phyloP scores from a whole-genome alignment of 1,139 yeast species.

The Sugiyamaella novakii region DNA sequence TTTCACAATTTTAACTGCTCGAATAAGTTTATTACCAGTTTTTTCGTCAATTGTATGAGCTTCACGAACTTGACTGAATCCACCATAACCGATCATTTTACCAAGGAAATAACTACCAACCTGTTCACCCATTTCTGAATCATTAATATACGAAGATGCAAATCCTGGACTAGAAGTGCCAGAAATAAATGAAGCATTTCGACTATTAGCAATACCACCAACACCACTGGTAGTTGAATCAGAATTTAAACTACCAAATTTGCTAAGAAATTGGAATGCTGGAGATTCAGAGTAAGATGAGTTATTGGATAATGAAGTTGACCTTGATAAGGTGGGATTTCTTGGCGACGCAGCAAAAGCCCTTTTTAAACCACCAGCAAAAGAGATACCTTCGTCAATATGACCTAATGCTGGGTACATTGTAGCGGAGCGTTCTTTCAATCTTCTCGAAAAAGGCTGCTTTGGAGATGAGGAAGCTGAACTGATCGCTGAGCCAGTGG shows the following conservation, averaged over 20 bases:
- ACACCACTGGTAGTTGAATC: constrained; percentile 22
- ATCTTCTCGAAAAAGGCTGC: constrained; percentile 29
- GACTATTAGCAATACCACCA: constrained; percentile 19
- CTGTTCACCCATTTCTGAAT: constrained; percentile 54
- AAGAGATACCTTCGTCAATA: constrained; percentile 19
- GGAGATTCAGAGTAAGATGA: constrained; percentile 40
- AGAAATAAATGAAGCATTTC: constrained; percentile 15
- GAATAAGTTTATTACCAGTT: constrained; percentile 45
- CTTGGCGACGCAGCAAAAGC: constrained; percentile 13
- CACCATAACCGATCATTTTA: constrained; percentile 84
- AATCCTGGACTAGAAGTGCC: background rate
- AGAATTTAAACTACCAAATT: constrained; percentile 41
- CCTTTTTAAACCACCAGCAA: background rate
- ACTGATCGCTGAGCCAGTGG: constrained; percentile 11
- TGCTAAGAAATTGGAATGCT: constrained; percentile 46
- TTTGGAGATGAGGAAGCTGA: constrained; percentile 16
- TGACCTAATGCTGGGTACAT: constrained; percentile 28
- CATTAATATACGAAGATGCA: constrained; percentile 1
- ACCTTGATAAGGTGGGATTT: constrained; percentile 21
- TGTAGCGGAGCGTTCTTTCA: constrained; percentile 29
- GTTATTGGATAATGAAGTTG: constrained; percentile 27
- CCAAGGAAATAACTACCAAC: constrained; percentile 55
- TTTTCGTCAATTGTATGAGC: constrained; percentile 49
- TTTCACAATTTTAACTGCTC: constrained; percentile 79
- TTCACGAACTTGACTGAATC: constrained; percentile 89